Evolutionary conservation across 1,139 yeast genomes (phyloP), one percentile per base, ranked within the genome.

Genomic region (Magnusiomyces suaveolens): DNA sequence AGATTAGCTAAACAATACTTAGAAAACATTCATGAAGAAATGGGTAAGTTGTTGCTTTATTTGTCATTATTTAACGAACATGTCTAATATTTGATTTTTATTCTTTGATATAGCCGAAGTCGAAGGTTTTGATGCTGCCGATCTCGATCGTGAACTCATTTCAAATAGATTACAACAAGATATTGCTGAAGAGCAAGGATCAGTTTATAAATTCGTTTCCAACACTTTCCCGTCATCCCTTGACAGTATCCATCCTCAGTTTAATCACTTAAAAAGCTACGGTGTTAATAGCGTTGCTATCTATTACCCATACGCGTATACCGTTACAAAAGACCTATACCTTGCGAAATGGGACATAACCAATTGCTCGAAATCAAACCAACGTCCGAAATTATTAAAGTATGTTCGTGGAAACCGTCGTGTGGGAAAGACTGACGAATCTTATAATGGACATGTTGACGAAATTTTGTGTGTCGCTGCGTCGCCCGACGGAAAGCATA

Each of bases 1-100:
- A 76, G 97, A 65, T 75, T 92, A 60, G 98, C 98, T 23, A 89
- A 89, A 69, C 95, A 90, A 69, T 92, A 92, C 69, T 74, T 92
- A 61, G 92, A 86, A 49, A 87, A 87, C 65, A 72, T 92, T 63
- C 82, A 84, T 65, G 81, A 55, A 16, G 62, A 59, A 14, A 47
- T 52, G 25, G 76, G 70, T 50, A 66, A 62, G 14, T 59, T 20
- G 62, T 56, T 39, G 14, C 14, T 48, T 43, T 20, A 52, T 44
- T 16, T 48, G 51, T 51, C 54, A 48, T 21, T 36, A 46, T 21
- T 72, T 68, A 49, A 80, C 6, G 21, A 12, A 14, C 8, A 43
- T 29, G 33, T 29, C 12, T 29, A 6, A 6, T 6, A 29, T 29
- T 6, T 16, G 21, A 43, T 23, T 24, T 14, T 29, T 16, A 16